These are phyloP conservation scores for Pseudogymnoascus sp. DNA, from an alignment of 2,329 filamentous ascomycete genomes.

Conservation along the genomic window DNA sequence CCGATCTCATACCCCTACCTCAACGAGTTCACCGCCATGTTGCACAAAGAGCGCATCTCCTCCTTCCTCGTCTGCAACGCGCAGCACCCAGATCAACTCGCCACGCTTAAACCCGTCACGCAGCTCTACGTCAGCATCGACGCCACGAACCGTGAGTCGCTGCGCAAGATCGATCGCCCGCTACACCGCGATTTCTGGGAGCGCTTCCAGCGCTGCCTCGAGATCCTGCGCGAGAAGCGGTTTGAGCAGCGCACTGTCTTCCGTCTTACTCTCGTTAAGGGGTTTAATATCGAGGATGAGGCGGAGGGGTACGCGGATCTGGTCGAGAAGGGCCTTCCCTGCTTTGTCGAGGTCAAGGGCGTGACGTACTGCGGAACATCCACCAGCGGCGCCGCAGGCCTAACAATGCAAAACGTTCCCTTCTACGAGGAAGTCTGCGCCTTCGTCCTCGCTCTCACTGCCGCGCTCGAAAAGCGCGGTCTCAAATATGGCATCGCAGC, in stretches of 20 bases:
- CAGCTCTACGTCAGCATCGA: conserved; percentile 97
- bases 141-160: conserved; percentile 78
- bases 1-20: conserved; percentile 99
- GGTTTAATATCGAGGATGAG: conserved; percentile 95
- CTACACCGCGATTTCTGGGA: conserved; percentile 97
- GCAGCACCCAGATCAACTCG: conserved; percentile 87
- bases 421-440: conserved; percentile 86
- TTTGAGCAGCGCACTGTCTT: conserved; percentile 88
- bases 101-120: conserved; percentile 73
- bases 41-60: conserved; percentile 80
- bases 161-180: conserved; percentile 82
- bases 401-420: conserved; percentile 96
- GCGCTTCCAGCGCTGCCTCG: conserved; percentile 81
- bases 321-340: conserved; percentile 76
- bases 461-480: conserved; percentile 58
- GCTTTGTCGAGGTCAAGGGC: conserved; percentile 92
- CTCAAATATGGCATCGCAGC: conserved; percentile 85
- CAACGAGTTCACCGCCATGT: conserved; percentile 77
- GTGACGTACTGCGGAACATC: conserved; percentile 94
- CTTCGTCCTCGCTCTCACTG: conserved; percentile 70
- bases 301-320: conserved; percentile 83
- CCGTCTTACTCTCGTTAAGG: conserved; percentile 89
- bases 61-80: conserved; percentile 96
- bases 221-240: conserved; percentile 76
- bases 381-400: conserved; percentile 70